These are phyloP conservation scores for Wickerhamia fluorescens DNA, from an alignment of 805 yeast genomes.

Conservation along the genomic window DNA sequence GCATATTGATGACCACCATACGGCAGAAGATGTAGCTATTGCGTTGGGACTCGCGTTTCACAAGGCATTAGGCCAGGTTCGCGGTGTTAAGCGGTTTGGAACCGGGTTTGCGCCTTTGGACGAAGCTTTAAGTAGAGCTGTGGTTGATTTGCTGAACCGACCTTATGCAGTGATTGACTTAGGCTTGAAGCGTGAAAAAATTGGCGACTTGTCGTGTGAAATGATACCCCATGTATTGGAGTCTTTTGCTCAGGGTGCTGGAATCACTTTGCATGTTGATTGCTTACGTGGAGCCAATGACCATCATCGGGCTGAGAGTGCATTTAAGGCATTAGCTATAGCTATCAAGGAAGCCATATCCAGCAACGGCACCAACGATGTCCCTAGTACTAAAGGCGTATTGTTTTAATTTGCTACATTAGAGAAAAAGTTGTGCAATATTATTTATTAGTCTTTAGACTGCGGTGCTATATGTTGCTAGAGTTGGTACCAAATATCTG, in stretches of 20 bases:
- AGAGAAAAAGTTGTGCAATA: no score
- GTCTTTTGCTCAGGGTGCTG: slow-evolving; percentile 89
- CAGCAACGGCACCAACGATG: slow-evolving; percentile 78
- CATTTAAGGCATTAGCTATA: slow-evolving; percentile 92
- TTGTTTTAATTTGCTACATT: slow-evolving; percentile 42
- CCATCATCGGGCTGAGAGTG: slow-evolving; percentile 93
- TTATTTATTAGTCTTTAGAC: no score
- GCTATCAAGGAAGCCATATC: slow-evolving; percentile 85
- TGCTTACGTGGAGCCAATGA: slow-evolving; percentile 90
- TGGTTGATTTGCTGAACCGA: slow-evolving; percentile 89
- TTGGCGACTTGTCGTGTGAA: slow-evolving; percentile 88
- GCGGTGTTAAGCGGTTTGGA: slow-evolving; percentile 92
- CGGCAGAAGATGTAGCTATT: slow-evolving; percentile 93
- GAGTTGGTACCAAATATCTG: no score
- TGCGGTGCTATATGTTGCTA: no score
- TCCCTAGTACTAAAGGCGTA: slow-evolving; percentile 96
- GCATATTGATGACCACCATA: slow-evolving; percentile 95
- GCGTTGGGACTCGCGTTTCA: slow-evolving; percentile 88
- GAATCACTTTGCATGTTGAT: slow-evolving; percentile 89
- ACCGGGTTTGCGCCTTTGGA: slow-evolving; percentile 92
- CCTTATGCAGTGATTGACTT: slow-evolving; percentile 88
- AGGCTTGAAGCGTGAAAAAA: slow-evolving; percentile 85
- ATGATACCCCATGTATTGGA: slow-evolving; percentile 98
- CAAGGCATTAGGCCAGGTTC: slow-evolving; percentile 79
- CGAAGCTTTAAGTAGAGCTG: slow-evolving; percentile 93